These are phyloP conservation scores for Stentor roeselii DNA, from an alignment of 73 alveolate species.

Conservation along the genomic window DNA sequence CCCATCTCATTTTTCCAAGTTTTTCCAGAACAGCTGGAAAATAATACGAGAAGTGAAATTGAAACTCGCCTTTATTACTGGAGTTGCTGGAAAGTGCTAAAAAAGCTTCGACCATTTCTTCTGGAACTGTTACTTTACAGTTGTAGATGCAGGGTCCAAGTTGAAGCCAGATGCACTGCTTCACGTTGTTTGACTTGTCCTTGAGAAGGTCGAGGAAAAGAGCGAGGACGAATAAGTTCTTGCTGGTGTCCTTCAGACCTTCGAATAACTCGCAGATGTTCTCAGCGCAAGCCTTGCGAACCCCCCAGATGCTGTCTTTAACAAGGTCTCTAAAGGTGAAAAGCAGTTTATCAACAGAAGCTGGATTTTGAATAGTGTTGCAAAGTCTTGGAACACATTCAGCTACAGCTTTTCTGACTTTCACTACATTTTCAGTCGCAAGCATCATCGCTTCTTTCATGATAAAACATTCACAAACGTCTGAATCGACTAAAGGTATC, in stretches of 20 bases:
- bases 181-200: constrained; percentile 78
- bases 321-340: constrained; percentile 46
- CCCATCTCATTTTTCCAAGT: constrained; percentile 68
- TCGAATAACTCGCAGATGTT: constrained; percentile 58
- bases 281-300: constrained; percentile 82
- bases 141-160: constrained; percentile 72
- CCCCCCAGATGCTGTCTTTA: constrained; percentile 80
- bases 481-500: constrained; percentile 16
- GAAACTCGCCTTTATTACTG: constrained; percentile 54
- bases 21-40: constrained; percentile 63
- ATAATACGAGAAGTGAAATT: constrained; percentile 35
- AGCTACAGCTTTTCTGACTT: constrained; percentile 54
- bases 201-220: constrained; percentile 55
- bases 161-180: constrained; percentile 60
- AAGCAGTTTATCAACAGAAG: constrained; percentile 41
- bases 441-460: constrained; percentile 55
- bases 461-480: constrained; percentile 37
- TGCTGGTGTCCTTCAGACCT: constrained; percentile 45
- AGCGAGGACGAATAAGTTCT: constrained; percentile 50
- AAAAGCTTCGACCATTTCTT: constrained; percentile 42
- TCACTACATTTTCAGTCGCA: constrained; percentile 52
- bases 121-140: constrained; percentile 43
- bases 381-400: constrained; percentile 39
- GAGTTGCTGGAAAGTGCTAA: constrained; percentile 24
- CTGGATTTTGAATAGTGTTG: constrained; percentile 39